Percentiles rank a stretch among this genome's conserved stretches.
These are phyloP conservation scores for Yamadazyma dushanensis DNA, from an alignment of 1,139 yeast species.

Conservation along the genomic window DNA sequence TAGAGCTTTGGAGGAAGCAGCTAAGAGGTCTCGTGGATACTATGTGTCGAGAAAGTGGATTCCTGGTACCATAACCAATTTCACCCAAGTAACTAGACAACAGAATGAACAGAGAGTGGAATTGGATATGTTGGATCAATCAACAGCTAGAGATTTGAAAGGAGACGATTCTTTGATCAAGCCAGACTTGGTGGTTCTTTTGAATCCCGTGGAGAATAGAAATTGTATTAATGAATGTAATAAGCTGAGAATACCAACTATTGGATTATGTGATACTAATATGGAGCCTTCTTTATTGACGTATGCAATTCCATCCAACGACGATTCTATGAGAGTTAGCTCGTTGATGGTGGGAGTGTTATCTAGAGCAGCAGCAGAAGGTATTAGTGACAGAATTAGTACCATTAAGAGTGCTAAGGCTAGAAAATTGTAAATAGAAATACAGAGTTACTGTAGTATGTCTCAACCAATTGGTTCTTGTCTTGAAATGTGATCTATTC, in stretches of 20 bases:
- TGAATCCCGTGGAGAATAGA: slow-evolving; percentile 88
- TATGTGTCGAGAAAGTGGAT: slow-evolving; percentile 88
- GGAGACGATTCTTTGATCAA: slow-evolving; percentile 54
- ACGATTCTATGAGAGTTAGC: slow-evolving; percentile 83
- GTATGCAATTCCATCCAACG: slow-evolving; percentile 95
- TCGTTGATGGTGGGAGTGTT: slow-evolving; percentile 80
- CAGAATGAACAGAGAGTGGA: slow-evolving; percentile 57
- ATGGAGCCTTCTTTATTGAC: slow-evolving; percentile 87
- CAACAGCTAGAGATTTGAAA: slow-evolving; percentile 57
- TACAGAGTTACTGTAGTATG: background rate
- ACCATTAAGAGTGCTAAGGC: slow-evolving; percentile 22
- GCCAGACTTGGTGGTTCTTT: slow-evolving; percentile 84
- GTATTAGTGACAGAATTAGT: slow-evolving; percentile 57
- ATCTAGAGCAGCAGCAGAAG: slow-evolving; percentile 81
- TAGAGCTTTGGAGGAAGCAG: slow-evolving; percentile 76
- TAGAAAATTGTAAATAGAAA: background rate
- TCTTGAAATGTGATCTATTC: too few relatives aligned
- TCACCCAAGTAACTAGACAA: slow-evolving; percentile 70
- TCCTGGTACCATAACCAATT: slow-evolving; percentile 92
- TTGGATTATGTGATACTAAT: slow-evolving; percentile 92
- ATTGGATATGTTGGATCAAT: slow-evolving; percentile 39
- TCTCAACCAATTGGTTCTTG: too few relatives aligned
- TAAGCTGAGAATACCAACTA: slow-evolving; percentile 82
- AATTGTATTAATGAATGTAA: slow-evolving; percentile 82
- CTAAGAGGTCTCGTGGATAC: slow-evolving; percentile 73